Conservation (phyloP, 225 moss, liverwort and hornwort genomes). For the Pleurozium schreberi region DNA sequence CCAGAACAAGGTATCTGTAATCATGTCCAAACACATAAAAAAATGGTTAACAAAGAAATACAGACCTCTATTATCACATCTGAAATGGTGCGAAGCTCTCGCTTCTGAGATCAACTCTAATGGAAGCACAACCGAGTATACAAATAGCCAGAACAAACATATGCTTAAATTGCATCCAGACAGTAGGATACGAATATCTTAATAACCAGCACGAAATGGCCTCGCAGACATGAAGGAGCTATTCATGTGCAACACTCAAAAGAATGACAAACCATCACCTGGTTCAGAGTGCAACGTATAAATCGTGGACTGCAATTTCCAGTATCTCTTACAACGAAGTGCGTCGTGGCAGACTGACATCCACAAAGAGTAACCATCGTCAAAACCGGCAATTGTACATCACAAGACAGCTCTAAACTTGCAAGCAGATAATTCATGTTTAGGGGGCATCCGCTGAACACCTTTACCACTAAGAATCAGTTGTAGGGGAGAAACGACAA, state of each 20-base stretch:
- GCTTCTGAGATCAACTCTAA: neutral
- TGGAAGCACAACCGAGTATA: neutral
- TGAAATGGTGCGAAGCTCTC: neutral
- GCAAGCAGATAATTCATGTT: neutral
- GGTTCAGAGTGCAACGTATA: slow-evolving; percentile 92
- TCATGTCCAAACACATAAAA: neutral
- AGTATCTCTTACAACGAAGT: slow-evolving; percentile 74
- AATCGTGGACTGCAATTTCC: slow-evolving; percentile 94
- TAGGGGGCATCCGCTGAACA: neutral
- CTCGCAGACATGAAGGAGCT: neutral
- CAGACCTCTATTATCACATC: neutral
- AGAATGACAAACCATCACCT: slow-evolving; percentile 32
- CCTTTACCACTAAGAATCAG: neutral
- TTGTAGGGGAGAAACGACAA: neutral
- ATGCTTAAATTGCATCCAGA: neutral
- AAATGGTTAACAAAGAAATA: neutral
- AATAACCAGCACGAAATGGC: neutral
- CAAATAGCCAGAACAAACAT: neutral
- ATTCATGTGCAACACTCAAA: neutral
- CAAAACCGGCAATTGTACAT: neutral
- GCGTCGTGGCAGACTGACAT: slow-evolving; percentile 75
- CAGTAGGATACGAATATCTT: neutral
- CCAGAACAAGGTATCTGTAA: slow-evolving; percentile 93
- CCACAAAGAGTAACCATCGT: slow-evolving; percentile 1
- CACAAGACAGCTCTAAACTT: neutral